phyloP scores from a whole-genome alignment of 495 filamentous ascomycete species.

The Aspergillus avenaceus region DNA sequence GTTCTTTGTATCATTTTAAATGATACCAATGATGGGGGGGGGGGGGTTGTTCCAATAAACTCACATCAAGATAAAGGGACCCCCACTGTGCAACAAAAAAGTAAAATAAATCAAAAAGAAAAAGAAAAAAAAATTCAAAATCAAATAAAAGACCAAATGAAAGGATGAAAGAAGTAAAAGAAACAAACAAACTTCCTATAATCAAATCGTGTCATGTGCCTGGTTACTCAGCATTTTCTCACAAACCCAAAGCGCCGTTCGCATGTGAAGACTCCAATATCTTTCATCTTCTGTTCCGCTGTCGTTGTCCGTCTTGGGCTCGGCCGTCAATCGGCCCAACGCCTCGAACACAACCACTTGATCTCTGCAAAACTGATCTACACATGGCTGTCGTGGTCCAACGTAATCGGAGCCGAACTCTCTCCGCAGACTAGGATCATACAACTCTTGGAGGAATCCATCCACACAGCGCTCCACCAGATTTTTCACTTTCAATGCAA shows the following conservation, averaged over 20 bases:
- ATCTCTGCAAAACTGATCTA: slow-evolving; percentile 73
- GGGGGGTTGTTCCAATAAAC: no score
- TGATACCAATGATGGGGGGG: no score
- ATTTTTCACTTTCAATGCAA: slow-evolving; percentile 33
- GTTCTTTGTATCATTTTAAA: neutral
- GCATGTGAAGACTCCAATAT: slow-evolving; percentile 62
- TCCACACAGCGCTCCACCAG: slow-evolving; percentile 49
- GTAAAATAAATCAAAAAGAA: no score
- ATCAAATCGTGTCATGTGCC: neutral
- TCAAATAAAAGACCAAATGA: no score
- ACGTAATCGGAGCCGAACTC: neutral
- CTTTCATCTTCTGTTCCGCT: slow-evolving; percentile 24
- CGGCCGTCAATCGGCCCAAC: slow-evolving; percentile 35
- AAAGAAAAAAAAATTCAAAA: no score
- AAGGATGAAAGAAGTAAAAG: no score
- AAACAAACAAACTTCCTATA: no score
- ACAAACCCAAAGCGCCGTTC: slow-evolving; percentile 74
- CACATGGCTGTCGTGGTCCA: slow-evolving; percentile 24
- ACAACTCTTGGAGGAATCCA: slow-evolving; percentile 56
- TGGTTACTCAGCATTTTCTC: slow-evolving; percentile 28
- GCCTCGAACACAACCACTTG: slow-evolving; percentile 81
- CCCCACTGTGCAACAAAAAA: no score
- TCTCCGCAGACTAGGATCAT: slow-evolving; percentile 12
- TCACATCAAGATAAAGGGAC: no score
- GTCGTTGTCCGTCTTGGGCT: neutral